Percentiles rank a stretch among this genome's conserved stretches.
Conservation (phyloP, 176 grass and related monocot genomes). For the Aegilops speltoides region DNA sequence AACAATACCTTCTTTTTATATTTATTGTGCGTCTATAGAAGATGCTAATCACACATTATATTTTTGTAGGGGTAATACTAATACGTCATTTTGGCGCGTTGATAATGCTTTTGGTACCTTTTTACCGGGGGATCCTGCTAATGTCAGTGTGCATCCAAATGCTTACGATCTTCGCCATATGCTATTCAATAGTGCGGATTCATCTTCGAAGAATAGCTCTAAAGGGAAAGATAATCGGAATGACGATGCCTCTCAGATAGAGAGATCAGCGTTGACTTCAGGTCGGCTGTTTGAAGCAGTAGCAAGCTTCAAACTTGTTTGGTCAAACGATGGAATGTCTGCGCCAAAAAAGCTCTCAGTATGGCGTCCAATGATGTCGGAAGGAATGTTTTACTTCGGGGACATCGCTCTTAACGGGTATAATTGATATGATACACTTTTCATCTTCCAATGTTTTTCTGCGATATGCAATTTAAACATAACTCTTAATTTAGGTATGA, state of each 20-base stretch:
- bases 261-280: slow-evolving; percentile 55
- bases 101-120: slow-evolving; percentile 95
- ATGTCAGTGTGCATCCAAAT: slow-evolving; percentile 55
- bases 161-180: slow-evolving; percentile 85
- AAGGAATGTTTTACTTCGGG: slow-evolving; percentile 82
- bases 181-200: slow-evolving; percentile 57
- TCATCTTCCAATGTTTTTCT: slow-evolving; percentile 2
- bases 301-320: slow-evolving; percentile 85
- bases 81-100: slow-evolving; percentile 77
- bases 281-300: slow-evolving; percentile 74
- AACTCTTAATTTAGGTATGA: slow-evolving; percentile 62
- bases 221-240: slow-evolving; percentile 34
- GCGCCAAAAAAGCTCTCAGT: slow-evolving; percentile 83
- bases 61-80: slow-evolving; percentile 50
- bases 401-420: slow-evolving; percentile 94
- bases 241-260: slow-evolving; percentile 38
- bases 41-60: slow-evolving; percentile 27
- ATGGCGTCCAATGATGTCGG: slow-evolving; percentile 81
- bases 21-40: slow-evolving; percentile 29
- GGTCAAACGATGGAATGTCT: slow-evolving; percentile 74
- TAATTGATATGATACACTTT: slow-evolving; percentile 7
- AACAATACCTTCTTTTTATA: slow-evolving; percentile 29
- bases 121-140: slow-evolving; percentile 62
- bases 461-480: slow-evolving; percentile 27
- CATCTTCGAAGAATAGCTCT: slow-evolving; percentile 40